Conservation (phyloP, 441 rosid species). For the Biscutella laevigata region DNA sequence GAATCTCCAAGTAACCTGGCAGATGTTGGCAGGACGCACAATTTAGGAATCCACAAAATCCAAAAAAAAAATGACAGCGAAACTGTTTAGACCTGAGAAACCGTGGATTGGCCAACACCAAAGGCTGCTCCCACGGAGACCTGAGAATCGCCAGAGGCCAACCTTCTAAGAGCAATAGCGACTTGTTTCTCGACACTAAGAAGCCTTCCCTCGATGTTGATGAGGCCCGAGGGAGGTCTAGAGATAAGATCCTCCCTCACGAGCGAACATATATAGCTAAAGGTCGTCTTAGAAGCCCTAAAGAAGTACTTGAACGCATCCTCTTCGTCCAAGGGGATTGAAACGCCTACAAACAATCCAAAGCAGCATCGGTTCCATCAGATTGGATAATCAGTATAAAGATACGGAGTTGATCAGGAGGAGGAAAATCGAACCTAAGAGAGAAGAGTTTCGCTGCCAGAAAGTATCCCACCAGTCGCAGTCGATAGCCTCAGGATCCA, state of each 20-base stretch:
- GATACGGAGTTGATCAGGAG: too few species aligned
- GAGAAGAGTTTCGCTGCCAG: slow-evolving; percentile 67
- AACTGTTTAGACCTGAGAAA: slow-evolving; percentile 43
- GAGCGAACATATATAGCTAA: slow-evolving; percentile 74
- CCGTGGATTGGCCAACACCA: slow-evolving; percentile 91
- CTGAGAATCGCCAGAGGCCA: slow-evolving; percentile 94
- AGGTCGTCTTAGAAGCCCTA: slow-evolving; percentile 70
- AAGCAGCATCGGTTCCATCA: too few species aligned
- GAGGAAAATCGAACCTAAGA: slow-evolving; percentile 43
- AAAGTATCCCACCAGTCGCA: slow-evolving; percentile 90
- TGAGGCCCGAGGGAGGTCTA: slow-evolving; percentile 87
- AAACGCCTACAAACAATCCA: slow-evolving; percentile 30
- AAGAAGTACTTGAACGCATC: slow-evolving; percentile 84
- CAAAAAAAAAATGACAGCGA: neutral
- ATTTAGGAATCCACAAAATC: too few species aligned
- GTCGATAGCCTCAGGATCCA: slow-evolving; percentile 61
- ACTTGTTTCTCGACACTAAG: slow-evolving; percentile 94
- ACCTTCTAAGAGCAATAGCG: slow-evolving; percentile 75
- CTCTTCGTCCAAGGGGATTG: slow-evolving; percentile 51
- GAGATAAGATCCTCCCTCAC: slow-evolving; percentile 87
- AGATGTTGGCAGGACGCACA: neutral
- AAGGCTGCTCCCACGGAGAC: slow-evolving; percentile 91
- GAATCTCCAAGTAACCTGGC: slow-evolving; percentile 83
- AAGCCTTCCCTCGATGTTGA: slow-evolving; percentile 92
- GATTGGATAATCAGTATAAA: too few species aligned